These are phyloP conservation scores for Arabidopsis lyrata DNA, from an alignment of 441 rosid species.

Conservation along the genomic window DNA sequence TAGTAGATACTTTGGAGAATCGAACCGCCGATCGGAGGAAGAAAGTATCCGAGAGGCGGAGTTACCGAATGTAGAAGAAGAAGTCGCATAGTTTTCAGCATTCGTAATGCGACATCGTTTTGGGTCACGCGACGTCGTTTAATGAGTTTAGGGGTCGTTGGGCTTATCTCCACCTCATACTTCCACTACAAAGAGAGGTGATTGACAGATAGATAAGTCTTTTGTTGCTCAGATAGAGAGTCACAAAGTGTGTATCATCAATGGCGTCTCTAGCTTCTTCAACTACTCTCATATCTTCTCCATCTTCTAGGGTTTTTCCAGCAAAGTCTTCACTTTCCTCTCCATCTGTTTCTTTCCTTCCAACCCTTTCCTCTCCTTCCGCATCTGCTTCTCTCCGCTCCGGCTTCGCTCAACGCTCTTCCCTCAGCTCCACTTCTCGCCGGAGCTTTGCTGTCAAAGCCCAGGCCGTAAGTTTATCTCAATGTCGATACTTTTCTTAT, in stretches of 20 bases:
- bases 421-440: constrained; percentile 50
- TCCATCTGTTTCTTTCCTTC: constrained; percentile 48
- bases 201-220: constrained; percentile 38
- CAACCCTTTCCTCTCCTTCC: constrained; percentile 51
- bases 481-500: not conserved
- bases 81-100: constrained; percentile 17
- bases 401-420: constrained; percentile 48
- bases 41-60: constrained; percentile 32
- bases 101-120: constrained; percentile 9
- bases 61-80: constrained; percentile 29
- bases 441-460: constrained; percentile 67
- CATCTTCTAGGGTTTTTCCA: constrained; percentile 46
- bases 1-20: not conserved
- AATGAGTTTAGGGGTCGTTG: not conserved
- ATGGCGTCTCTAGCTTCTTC: constrained; percentile 82
- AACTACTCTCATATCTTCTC: constrained; percentile 62
- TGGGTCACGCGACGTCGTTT: constrained; percentile 19
- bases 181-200: constrained; percentile 29
- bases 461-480: constrained; percentile 51
- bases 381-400: constrained; percentile 60
- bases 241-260: constrained; percentile 22
- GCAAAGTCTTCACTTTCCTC: constrained; percentile 49
- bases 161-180: constrained; percentile 45
- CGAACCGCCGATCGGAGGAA: constrained; percentile 37
- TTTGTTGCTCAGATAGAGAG: not conserved